A percentile compares a stretch with the other conserved stretches of the same genome.
Conservation (phyloP, 1,284 basidiomycete genomes). For the Sporisorium graminicola region DNA sequence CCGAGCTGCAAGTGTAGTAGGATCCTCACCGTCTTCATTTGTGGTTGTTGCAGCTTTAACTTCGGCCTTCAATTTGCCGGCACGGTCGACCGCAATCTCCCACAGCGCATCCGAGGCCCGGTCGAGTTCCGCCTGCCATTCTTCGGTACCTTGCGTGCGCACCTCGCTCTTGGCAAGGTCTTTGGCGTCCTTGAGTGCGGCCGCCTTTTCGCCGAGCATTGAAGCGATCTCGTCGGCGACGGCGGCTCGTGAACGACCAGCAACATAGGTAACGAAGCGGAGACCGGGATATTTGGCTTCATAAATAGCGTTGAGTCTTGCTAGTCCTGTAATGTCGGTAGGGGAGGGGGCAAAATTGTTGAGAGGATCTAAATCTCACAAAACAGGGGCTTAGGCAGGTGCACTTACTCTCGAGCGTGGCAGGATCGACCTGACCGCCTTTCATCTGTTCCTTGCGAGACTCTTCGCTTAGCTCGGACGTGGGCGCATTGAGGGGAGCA, state of each 20-base stretch:
- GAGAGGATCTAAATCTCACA: not conserved
- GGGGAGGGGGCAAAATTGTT: not conserved
- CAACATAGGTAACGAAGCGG: constrained; percentile 66
- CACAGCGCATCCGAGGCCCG: constrained; percentile 63
- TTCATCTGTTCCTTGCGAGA: constrained; percentile 58
- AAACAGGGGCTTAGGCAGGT: not conserved
- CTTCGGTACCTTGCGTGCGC: constrained; percentile 18
- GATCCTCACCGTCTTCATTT: constrained; percentile 41
- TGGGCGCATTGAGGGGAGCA: constrained; percentile 46
- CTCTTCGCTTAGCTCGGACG: constrained; percentile 47
- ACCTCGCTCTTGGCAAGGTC: constrained; percentile 40
- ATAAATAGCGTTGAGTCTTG: constrained; percentile 61
- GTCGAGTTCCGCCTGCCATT: constrained; percentile 62
- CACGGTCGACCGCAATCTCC: constrained; percentile 65
- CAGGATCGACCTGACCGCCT: constrained; percentile 53
- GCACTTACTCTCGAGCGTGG: constrained; percentile 49
- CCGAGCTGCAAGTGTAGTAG: constrained; percentile 9
- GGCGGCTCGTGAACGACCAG: constrained; percentile 73
- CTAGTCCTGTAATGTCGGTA: constrained; percentile 30
- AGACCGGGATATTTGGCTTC: constrained; percentile 63
- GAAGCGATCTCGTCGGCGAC: constrained; percentile 54
- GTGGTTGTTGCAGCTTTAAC: constrained; percentile 8
- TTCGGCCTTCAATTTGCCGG: constrained; percentile 49
- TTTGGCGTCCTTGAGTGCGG: constrained; percentile 26
- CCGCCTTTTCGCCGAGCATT: constrained; percentile 45